Percentiles rank a stretch among this genome's conserved stretches.
Evolutionary conservation across 2,329 filamentous ascomycete genomes (phyloP).

Genomic region (Chrysoporthe cubensis): DNA sequence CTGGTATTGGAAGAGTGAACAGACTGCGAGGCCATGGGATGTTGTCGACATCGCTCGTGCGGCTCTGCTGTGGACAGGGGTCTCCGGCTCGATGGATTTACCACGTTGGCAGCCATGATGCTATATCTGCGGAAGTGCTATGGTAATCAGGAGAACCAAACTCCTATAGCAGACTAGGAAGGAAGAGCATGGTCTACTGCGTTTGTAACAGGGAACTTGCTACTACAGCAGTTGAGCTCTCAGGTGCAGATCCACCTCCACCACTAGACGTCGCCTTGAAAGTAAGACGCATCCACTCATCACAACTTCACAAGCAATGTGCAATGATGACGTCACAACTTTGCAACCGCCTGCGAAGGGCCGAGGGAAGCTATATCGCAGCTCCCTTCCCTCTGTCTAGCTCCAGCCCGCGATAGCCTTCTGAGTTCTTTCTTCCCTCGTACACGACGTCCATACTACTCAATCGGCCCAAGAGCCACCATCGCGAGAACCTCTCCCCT

Average conservation of each 20-base stretch:
- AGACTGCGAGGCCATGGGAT: neutral
- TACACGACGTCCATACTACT: neutral
- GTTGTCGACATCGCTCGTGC: neutral
- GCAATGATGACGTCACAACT: slow-evolving; percentile 28
- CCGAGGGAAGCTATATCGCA: neutral
- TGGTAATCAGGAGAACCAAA: too few species aligned
- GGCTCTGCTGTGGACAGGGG: slow-evolving; percentile 1
- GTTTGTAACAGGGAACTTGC: too few species aligned
- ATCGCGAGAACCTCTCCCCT: neutral
- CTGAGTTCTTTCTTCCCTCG: neutral
- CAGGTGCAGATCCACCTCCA: neutral
- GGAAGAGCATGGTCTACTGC: too few species aligned
- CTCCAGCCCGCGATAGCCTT: neutral
- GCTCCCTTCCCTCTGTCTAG: slow-evolving; percentile 10
- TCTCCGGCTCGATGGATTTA: neutral
- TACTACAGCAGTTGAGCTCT: neutral
- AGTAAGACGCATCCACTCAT: slow-evolving; percentile 22
- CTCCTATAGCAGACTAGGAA: too few species aligned
- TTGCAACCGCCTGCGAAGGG: neutral
- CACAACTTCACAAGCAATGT: slow-evolving; percentile 10
- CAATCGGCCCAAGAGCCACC: neutral
- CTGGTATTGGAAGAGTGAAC: neutral
- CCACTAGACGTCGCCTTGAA: slow-evolving; percentile 21
- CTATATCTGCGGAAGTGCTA: too few species aligned
- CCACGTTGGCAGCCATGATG: too few species aligned